Evolutionary conservation across 2,329 filamentous ascomycete species (phyloP), one percentile per base, ranked within the genome.

Genomic region (Penicillium sp.): DNA sequence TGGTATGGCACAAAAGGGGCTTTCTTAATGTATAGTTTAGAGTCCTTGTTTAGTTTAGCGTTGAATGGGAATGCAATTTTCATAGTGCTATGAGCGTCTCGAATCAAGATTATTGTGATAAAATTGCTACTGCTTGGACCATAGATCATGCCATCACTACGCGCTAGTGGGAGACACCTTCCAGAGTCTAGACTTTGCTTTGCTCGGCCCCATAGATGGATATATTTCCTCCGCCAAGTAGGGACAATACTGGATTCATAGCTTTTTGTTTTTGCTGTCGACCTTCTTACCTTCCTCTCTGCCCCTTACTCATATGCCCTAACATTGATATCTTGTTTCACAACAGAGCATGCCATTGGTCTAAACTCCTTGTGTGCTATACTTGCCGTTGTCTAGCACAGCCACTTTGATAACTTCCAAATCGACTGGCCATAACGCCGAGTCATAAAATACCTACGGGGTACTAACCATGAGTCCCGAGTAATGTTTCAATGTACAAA

Each of bases 101-200:
- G 7, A 24, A 4, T 49, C 26, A 9, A 9, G 3, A 49, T n/a
- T n/a, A 5, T 10, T n/a, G 3, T 8, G 10, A 15, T 28, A 10
- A 17, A 9, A 6, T n/a, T 26, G 44, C 15, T 53, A 17, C 33
- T 26, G 28, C 13, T 24, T 24, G 53, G 8, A 28, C 38, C n/a
- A 17, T 19, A 15, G 15, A 50, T 65, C 57, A 53, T 56, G 42
- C 55, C 58, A 65, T 61, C 56, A 22, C 44, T 51, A 50, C 55
- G 40, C 49, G 28, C 15, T 42, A 24, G 58, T 30, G 24, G 44
- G 47, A 50, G 7, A 35, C 22, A 24, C 9, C 7, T 19, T 42
- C 28, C 7, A 33, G 28, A 9, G 30, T 12, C 3, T 22, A 40
- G n/a, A n/a, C n/a, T 40, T 17, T 6, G 17, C 38, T 40, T 40